Base-by-base conservation (phyloP, 2,329 filamentous ascomycete species). In the Microdochium bolleyi region DNA sequence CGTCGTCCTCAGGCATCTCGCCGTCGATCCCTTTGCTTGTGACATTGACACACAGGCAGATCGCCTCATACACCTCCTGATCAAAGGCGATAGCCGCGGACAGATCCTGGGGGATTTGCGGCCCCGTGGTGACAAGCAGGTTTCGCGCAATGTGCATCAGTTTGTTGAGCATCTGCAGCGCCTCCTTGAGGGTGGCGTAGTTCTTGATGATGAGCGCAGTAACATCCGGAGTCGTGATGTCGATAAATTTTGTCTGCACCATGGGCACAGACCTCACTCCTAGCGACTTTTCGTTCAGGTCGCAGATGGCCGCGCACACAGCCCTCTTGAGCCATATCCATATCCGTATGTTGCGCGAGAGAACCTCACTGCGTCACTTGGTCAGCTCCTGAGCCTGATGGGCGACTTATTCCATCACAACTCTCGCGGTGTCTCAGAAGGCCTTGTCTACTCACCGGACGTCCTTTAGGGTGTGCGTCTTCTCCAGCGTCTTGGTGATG, bases 1-100 rank as follows among this genome's bases (percentile, higher is more conserved):
- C 64, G 48, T 84, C 81, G 56, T 85, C 82, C 49, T 73, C 70
- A 1, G 82, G 67, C 59, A 80, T 76, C 61, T 86, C 82, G 8
- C 81, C 80, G 56, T 85, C 82, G 56, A 84, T 85, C 4, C 82
- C 82, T 62, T 86, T 86, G 61, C 81, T 84, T 0, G 82, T 83
- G 24, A 86, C 80, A 61, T 84, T 85, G 21, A 85, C 79, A 58
- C 83, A 85, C 9, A 86, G 72, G 30, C 83, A 80, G 55, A 86
- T 82, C 2, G 83, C 77, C 62, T 84, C 81, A 56, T 84, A 83
- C 2, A 85, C 80, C 70, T 83, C 82, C 60, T 84, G 80, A 58
- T 86, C 82, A 56, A 85, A 84, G 51, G 80, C 76, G 16, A 84
- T 79, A 8, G 81, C 80, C 10, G 82, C 80, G 53, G 82, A 85